Evolutionary conservation across 1,284 basidiomycete genomes (phyloP), one percentile per base, ranked within the genome.

Genomic region (Porphyrellus sp.): DNA sequence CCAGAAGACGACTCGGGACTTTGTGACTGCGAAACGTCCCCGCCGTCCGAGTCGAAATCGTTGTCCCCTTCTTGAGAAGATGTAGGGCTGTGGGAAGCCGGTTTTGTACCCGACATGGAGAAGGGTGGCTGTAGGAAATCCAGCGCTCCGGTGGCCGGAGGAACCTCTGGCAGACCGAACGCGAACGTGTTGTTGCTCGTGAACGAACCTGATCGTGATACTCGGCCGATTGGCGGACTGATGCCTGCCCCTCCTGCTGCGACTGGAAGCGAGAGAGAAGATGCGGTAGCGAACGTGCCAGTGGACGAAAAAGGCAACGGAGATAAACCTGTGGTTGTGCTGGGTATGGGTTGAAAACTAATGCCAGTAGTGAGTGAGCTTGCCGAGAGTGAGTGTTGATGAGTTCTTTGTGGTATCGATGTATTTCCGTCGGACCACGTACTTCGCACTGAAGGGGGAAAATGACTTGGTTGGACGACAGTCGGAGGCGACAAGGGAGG

Each of bases 201-300:
- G 49, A 86, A 74, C 13, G 85, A 86, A 33, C 81, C 78, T 23
- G 85, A 86, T 45, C 84, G 79, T 40, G 81, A 82, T 68, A 82
- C 76, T 51, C 85, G 77, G 34, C 78, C 80, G 46, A 79, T 70
- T 21, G 78, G 72, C 7, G 74, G 72, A 52, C 64, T 71, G 40
- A 72, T 71, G 12, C 66, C 64, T 0, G 60, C 47, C 0, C 56
- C 57, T 40, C 54, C 55, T 33, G 49, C 48, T 4, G 65, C 37
- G 39, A 59, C 25, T 42, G 69, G 49, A 37, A 54, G 65, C 28
- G 56, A 20, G 35, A 67, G 68, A 48, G 69, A 53, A 45, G 64
- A 54, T 47, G 67, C 44, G 20, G 59, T 55, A 47, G 66, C 41
- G 52, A 69, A 70, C 35, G 70, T 54, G 51, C 68, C 69, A 18